phyloP scores from a whole-genome alignment of 495 filamentous ascomycete species.

The Cercophora sp. region DNA sequence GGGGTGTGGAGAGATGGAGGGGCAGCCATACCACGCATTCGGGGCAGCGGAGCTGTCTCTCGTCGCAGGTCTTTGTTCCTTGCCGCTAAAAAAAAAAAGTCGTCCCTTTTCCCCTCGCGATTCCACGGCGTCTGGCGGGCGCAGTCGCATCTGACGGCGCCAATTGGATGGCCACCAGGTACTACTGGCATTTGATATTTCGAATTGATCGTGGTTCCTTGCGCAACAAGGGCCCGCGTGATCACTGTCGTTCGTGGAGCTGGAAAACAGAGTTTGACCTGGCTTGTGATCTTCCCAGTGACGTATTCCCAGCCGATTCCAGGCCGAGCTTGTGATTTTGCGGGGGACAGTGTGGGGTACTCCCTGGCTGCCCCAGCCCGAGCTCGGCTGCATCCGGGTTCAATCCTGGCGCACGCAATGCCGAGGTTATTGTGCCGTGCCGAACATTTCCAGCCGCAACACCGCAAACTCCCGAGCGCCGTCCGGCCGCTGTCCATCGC shows the following conservation, averaged over 20 bases:
- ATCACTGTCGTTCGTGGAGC: background rate
- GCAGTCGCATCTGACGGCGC: background rate
- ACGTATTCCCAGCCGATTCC: conserved; percentile 36
- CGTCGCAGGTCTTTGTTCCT: background rate
- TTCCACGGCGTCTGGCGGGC: background rate
- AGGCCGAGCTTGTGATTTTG: conserved; percentile 54
- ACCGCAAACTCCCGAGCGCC: background rate
- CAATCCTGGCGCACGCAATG: conserved; percentile 5
- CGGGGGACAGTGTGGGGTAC: conserved; percentile 31
- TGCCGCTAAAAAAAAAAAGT: background rate
- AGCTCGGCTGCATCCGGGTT: conserved; percentile 31
- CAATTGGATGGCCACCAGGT: background rate
- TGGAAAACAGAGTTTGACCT: background rate
- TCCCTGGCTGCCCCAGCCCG: conserved; percentile 1
- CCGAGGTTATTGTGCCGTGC: conserved; percentile 17
- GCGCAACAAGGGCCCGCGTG: conserved; percentile 1
- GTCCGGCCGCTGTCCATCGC: too few relatives aligned
- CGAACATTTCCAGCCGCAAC: background rate
- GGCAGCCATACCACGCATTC: background rate
- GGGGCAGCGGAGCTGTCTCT: conserved; percentile 2
- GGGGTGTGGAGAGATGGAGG: conserved; percentile 7
- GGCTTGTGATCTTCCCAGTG: conserved; percentile 32
- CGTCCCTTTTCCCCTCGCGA: background rate
- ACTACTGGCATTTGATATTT: background rate
- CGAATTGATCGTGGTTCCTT: background rate